phyloP scores from a whole-genome alignment of 2,329 filamentous ascomycete species.

The Epicoccum sorghinum region DNA sequence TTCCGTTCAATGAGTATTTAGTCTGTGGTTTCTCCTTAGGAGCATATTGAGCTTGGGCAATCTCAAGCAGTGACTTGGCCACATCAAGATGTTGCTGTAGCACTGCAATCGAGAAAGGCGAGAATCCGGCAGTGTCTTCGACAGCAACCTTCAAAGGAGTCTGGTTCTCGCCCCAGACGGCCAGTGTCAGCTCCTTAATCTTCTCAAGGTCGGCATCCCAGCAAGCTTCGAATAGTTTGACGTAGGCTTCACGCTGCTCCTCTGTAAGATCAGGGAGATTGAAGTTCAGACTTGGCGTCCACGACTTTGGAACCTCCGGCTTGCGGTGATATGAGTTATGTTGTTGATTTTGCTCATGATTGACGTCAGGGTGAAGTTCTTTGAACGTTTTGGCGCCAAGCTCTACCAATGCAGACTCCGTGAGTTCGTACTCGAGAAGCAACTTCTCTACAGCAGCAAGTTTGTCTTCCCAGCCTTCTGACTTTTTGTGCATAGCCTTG shows the following conservation, averaged over 20 bases:
- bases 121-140: constrained; percentile 57
- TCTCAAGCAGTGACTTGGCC: constrained; percentile 71
- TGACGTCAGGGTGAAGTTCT: constrained; percentile 63
- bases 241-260: constrained; percentile 63
- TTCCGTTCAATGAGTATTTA: constrained; percentile 56
- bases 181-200: constrained; percentile 69
- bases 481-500: constrained; percentile 17
- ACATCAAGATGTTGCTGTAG: constrained; percentile 68
- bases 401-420: constrained; percentile 62
- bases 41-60: constrained; percentile 71
- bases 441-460: constrained; percentile 59
- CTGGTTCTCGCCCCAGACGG: constrained; percentile 63
- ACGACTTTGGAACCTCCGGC: constrained; percentile 23
- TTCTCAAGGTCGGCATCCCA: constrained; percentile 72
- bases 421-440: constrained; percentile 58
- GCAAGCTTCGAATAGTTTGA: constrained; percentile 73
- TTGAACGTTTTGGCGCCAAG: constrained; percentile 70
- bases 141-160: constrained; percentile 66
- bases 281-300: constrained; percentile 51
- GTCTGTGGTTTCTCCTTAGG: constrained; percentile 54
- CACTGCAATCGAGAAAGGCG: constrained; percentile 72
- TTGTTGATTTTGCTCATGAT: background rate
- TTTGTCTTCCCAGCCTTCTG: constrained; percentile 58
- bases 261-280: constrained; percentile 57
- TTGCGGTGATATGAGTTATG: background rate